Base-by-base conservation (phyloP, 768 basidiomycete genomes). In the Gelatoporia subvermispora region DNA sequence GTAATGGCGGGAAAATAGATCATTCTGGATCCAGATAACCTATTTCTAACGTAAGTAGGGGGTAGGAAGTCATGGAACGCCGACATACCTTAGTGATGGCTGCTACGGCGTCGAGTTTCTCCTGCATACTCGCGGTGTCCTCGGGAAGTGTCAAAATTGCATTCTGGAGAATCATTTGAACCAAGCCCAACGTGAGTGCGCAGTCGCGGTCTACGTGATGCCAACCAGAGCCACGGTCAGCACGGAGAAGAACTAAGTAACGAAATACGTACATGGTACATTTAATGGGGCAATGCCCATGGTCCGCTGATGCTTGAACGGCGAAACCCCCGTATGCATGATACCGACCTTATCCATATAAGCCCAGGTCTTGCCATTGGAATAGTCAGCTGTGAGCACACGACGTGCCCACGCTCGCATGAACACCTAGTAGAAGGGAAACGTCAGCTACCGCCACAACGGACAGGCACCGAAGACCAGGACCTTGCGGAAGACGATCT, bases 21-120 rank as follows among this genome's bases (percentile, higher is more conserved):
- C 73, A 44, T 76, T 77, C 58, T 77, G 75, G 20, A 76, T 72
- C 75, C 74, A 75, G n/a, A 76, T 55, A 17, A 75, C 60, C 73
- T 75, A 25, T 25, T 23, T 35, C 13, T 21, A n/a, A 8, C 18
- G n/a, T 28, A 28, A 35, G 28, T 28, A 13, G n/a, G 18, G 18
- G 4, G 20, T 24, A 11, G n/a, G n/a, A 37, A 15, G 35, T 24
- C 18, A 8, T 8, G 34, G 25, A 41, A 3, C 22, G n/a, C 10
- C 10, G 8, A 48, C 64, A 17, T 45, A 73, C 74, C 68, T 77
- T 77, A 53, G 72, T 75, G 10, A 71, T 59, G 11, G 74, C 72
- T 16, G 68, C 58, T 9, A 72, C 58, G 3, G 75, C 73, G 11
- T 65, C 67, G 10, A 67, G 62, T 53, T 77, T 77, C 5, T 63